Percentiles rank a stretch among this genome's conserved stretches.
Evolutionary conservation across 345 rosid genomes (phyloP).

Genomic region (Dipteronia dyeriana): DNA sequence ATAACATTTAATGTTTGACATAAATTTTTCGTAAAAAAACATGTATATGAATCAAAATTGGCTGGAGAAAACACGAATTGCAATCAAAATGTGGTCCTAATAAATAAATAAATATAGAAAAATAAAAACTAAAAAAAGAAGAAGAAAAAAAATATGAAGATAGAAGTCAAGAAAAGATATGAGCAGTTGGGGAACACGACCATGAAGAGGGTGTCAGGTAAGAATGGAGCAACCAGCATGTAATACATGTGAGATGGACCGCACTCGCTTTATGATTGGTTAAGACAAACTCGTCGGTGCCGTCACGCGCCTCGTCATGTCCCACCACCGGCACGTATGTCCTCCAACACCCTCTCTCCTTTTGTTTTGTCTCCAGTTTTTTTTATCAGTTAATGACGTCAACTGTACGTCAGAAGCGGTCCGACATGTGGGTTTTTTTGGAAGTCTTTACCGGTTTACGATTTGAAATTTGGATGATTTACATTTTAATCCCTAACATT

Average conservation of each 20-base stretch:
- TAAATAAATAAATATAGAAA: not conserved
- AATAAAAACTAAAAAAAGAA: not conserved
- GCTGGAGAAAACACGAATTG: not conserved
- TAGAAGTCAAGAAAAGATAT: not conserved
- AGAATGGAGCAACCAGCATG: not conserved
- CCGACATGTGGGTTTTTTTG: not conserved
- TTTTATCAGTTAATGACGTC: not conserved
- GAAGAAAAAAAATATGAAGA: not conserved
- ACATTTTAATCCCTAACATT: no score
- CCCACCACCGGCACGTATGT: not conserved
- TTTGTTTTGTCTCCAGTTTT: not conserved
- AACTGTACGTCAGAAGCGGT: not conserved
- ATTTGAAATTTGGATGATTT: not conserved
- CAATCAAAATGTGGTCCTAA: not conserved
- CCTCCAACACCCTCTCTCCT: no score
- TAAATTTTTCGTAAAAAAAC: no score
- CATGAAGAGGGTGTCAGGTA: not conserved
- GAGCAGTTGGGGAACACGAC: slow-evolving; percentile 4
- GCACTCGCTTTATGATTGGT: not conserved
- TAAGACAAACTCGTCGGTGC: not conserved
- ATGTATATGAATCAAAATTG: no score
- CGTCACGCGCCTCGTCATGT: not conserved
- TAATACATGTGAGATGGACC: not conserved
- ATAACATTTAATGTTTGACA: not conserved
- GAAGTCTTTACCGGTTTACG: not conserved